phyloP scores from a whole-genome alignment of 108 stramenopile species.

The Conticribra weissflogii region DNA sequence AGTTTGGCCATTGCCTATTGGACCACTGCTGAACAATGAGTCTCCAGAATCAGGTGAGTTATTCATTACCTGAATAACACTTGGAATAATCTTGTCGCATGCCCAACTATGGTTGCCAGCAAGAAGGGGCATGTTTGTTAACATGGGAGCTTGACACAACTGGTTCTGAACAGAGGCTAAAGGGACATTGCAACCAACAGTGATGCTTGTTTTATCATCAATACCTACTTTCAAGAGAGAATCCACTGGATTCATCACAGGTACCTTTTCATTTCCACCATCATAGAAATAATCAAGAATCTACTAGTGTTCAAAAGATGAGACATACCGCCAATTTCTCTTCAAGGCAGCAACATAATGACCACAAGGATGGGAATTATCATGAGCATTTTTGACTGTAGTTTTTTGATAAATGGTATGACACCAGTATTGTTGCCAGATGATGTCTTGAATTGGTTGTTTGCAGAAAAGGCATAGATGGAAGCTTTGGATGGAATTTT shows the following conservation, averaged over 20 bases:
- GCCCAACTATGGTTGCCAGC: background rate
- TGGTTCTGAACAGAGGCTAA: background rate
- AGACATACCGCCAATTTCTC: background rate
- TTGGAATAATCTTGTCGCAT: background rate
- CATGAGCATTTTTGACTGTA: background rate
- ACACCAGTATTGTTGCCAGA: background rate
- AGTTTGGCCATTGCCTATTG: background rate
- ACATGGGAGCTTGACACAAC: background rate
- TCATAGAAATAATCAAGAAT: background rate
- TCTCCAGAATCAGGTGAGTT: background rate
- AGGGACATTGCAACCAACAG: constrained; percentile 3
- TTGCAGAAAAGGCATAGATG: background rate
- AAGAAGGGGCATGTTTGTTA: background rate
- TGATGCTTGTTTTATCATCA: constrained; percentile 7
- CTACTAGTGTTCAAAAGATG: background rate
- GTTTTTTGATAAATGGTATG: background rate
- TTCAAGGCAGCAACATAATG: background rate
- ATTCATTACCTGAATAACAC: background rate
- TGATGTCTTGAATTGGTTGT: background rate
- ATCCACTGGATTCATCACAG: background rate
- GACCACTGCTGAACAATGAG: background rate
- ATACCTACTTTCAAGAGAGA: background rate
- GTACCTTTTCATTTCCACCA: background rate
- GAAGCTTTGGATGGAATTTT: background rate
- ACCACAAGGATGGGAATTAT: background rate